Conservation (phyloP, 1,139 yeast genomes). For the Lodderomyces theae region DNA sequence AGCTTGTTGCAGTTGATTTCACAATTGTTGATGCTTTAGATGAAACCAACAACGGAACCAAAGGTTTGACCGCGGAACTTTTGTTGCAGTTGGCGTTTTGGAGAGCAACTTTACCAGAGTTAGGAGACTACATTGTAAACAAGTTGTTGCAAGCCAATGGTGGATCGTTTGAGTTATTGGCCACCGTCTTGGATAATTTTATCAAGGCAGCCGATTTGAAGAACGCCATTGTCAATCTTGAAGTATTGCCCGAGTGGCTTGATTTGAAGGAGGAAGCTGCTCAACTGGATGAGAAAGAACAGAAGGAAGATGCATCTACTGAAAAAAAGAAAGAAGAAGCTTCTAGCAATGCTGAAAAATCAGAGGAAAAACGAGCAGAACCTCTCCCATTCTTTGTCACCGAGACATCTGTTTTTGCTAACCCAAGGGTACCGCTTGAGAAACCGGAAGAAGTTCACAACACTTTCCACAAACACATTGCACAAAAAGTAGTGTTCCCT, state of each 20-base stretch:
- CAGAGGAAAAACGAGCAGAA: constrained; percentile 17
- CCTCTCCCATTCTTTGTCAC: constrained; percentile 51
- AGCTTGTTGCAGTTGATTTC: constrained; percentile 55
- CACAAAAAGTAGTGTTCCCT: constrained; percentile 71
- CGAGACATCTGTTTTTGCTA: constrained; percentile 61
- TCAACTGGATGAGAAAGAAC: constrained; percentile 13
- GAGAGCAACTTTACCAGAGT: constrained; percentile 63
- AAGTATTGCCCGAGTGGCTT: constrained; percentile 45
- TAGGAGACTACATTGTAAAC: constrained; percentile 68
- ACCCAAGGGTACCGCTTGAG: constrained; percentile 40
- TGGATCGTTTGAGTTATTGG: constrained; percentile 76
- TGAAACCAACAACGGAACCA: constrained; percentile 54
- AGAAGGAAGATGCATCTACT: constrained; percentile 18
- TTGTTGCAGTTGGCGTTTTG: constrained; percentile 81
- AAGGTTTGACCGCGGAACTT: constrained; percentile 73
- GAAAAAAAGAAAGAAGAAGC: constrained; percentile 18
- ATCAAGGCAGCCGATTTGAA: constrained; percentile 51
- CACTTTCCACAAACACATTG: constrained; percentile 52
- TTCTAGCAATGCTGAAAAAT: constrained; percentile 20
- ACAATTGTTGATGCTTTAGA: constrained; percentile 55
- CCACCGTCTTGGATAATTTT: constrained; percentile 75
- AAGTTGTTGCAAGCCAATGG: constrained; percentile 81
- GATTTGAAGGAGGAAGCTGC: constrained; percentile 25
- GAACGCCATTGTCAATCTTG: constrained; percentile 44
- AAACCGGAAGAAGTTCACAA: constrained; percentile 38